Base-by-base conservation (phyloP, 345 rosid genomes). In the Streptanthus diversifolius region DNA sequence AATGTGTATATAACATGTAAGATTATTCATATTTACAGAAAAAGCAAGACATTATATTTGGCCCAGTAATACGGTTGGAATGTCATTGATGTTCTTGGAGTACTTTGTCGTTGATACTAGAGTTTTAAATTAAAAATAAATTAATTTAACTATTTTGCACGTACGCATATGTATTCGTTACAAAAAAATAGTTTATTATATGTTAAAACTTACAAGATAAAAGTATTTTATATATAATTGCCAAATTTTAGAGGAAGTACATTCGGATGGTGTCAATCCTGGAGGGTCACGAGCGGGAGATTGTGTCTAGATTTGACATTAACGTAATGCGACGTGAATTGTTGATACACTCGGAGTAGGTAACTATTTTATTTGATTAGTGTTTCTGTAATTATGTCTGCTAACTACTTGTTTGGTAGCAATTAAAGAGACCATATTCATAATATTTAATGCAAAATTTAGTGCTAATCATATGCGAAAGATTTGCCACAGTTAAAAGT, bases 41-140 rank as follows among this genome's bases (percentile, higher is more conserved):
- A 65, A 58, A 58, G 68, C 61, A 27, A 58, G 44, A 74, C 72
- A 74, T 27, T 27, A 66, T 66, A 27, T 58, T 74, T 48, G 78
- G 78, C 43, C 33, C 66, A 35, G 22, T 24, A 53, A 8, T 47
- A 36, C 32, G 22, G 41, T 73, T 5, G 66, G 66, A 73, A 65
- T 56, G 30, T 44, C 44, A 40, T 4, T 51, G 43, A 53, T 54
- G 70, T 72, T 63, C 18, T 62, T 19, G 39, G 19, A 35, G 53
- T 51, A 29, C 39, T 71, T 63, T 53, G 13, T 63, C 21, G n/a
- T 21, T 52, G 62, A 39, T 24, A 25, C 11, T 36, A 35, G 13
- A 24, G 13, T 14, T 17, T 37, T 55, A 52, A 52, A 67, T 32
- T 22, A 62, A 24, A 45, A 67, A 36, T 10, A 37, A 37, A 37